phyloP scores from a whole-genome alignment of 805 yeast species.

The Pichia scutulata region DNA sequence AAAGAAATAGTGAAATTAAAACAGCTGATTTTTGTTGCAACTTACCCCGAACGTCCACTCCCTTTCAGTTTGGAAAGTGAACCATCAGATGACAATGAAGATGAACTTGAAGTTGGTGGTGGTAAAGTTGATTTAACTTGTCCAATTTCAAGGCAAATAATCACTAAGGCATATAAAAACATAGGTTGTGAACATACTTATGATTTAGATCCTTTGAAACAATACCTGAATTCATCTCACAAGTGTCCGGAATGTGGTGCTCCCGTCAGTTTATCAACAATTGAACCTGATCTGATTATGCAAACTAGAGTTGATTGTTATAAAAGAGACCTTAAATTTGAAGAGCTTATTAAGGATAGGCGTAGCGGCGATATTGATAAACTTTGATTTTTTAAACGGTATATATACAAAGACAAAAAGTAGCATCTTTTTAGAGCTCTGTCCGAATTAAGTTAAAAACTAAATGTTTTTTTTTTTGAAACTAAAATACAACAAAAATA shows the following conservation, averaged over 20 bases:
- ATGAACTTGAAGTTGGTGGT: constrained; percentile 60
- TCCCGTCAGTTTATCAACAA: not conserved
- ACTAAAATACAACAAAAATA: not conserved
- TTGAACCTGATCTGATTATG: constrained; percentile 14
- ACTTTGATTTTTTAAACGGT: not conserved
- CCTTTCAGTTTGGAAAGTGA: constrained; percentile 31
- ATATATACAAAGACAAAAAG: no score
- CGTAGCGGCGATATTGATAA: constrained; percentile 7
- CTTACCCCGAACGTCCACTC: constrained; percentile 55
- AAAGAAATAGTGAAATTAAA: not conserved
- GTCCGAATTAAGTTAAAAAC: no score
- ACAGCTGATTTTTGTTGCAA: constrained; percentile 30
- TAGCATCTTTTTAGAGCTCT: no score
- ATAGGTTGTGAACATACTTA: constrained; percentile 53
- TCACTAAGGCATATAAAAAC: constrained; percentile 49
- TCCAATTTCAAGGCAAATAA: constrained; percentile 51
- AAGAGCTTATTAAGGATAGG: constrained; percentile 3
- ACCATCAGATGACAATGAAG: constrained; percentile 30
- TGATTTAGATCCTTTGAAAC: constrained; percentile 40
- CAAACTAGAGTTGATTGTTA: constrained; percentile 9
- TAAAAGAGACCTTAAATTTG: constrained; percentile 8
- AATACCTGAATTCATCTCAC: constrained; percentile 22
- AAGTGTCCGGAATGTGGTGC: constrained; percentile 56
- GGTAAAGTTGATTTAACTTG: constrained; percentile 63
- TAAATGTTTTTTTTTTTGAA: not conserved